phyloP scores from a whole-genome alignment of 179 eudicot genomes.

The Nepenthes alata region DNA sequence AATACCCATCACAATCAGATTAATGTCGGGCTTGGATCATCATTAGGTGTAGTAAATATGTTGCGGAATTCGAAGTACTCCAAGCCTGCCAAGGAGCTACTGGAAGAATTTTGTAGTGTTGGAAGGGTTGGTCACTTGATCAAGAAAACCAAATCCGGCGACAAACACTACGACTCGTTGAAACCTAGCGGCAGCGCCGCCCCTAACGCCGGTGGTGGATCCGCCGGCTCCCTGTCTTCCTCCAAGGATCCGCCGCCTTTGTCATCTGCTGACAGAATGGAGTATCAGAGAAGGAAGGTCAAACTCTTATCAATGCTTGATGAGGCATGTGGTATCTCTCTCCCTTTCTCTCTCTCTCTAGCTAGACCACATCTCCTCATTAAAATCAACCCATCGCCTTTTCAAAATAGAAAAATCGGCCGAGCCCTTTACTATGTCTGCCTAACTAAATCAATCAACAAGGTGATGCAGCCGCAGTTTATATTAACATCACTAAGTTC shows the following conservation, averaged over 20 bases:
- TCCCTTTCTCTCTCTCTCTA: slow-evolving; percentile 5
- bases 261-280: slow-evolving; percentile 75
- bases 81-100: slow-evolving; percentile 67
- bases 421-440: too few relatives aligned
- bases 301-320: slow-evolving; percentile 90
- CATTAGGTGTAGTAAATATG: slow-evolving; percentile 47
- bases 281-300: slow-evolving; percentile 94
- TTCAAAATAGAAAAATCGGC: slow-evolving; percentile 2
- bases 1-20: slow-evolving; percentile 8
- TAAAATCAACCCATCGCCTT: slow-evolving; percentile 13
- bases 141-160: slow-evolving; percentile 21
- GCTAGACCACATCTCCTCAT: slow-evolving; percentile 28
- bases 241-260: slow-evolving; percentile 55
- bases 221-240: slow-evolving; percentile 25
- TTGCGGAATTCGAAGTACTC: slow-evolving; percentile 71
- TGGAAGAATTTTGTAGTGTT: slow-evolving; percentile 89
- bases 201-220: slow-evolving; percentile 19
- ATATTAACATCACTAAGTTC: too few relatives aligned
- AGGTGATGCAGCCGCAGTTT: too few relatives aligned
- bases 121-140: slow-evolving; percentile 58
- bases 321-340: slow-evolving; percentile 40
- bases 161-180: slow-evolving; percentile 20
- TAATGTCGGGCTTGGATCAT: slow-evolving; percentile 38
- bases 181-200: slow-evolving; percentile 13
- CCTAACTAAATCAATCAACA: too few relatives aligned